These are phyloP conservation scores for Yamadazyma takamatsuzukensis DNA, from an alignment of 805 yeast species.

Conservation along the genomic window DNA sequence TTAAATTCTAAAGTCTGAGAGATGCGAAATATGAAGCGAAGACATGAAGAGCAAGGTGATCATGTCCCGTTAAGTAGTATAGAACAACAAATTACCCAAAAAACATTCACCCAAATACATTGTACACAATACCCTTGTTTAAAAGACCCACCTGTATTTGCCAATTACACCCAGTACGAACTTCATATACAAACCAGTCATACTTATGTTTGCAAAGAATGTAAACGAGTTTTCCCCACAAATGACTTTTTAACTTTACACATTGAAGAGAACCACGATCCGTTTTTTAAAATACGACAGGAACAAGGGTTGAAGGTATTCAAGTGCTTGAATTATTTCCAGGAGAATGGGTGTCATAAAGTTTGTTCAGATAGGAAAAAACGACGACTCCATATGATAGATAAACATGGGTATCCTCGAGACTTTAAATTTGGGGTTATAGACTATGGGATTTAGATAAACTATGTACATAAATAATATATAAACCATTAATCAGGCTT, in stretches of 20 bases:
- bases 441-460: constrained; percentile 20
- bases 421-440: constrained; percentile 27
- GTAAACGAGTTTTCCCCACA: constrained; percentile 42
- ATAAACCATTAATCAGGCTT: background rate
- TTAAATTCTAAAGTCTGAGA: too few relatives aligned
- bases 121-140: background rate
- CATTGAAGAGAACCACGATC: constrained; percentile 51
- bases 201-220: constrained; percentile 32
- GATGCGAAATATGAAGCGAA: too few relatives aligned
- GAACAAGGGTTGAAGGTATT: constrained; percentile 40
- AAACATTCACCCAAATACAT: too few relatives aligned
- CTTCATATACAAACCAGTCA: constrained; percentile 21
- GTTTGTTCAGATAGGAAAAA: constrained; percentile 34
- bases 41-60: too few relatives aligned
- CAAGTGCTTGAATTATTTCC: constrained; percentile 33
- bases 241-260: constrained; percentile 42
- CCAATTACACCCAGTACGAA: constrained; percentile 18
- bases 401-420: constrained; percentile 48
- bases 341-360: constrained; percentile 30
- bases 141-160: background rate
- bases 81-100: too few relatives aligned
- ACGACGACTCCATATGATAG: constrained; percentile 47
- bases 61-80: too few relatives aligned
- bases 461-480: constrained; percentile 1
- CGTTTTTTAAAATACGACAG: constrained; percentile 33